Base-by-base conservation (phyloP, 2,329 filamentous ascomycete genomes). In the Gliomastix tumulicola region DNA sequence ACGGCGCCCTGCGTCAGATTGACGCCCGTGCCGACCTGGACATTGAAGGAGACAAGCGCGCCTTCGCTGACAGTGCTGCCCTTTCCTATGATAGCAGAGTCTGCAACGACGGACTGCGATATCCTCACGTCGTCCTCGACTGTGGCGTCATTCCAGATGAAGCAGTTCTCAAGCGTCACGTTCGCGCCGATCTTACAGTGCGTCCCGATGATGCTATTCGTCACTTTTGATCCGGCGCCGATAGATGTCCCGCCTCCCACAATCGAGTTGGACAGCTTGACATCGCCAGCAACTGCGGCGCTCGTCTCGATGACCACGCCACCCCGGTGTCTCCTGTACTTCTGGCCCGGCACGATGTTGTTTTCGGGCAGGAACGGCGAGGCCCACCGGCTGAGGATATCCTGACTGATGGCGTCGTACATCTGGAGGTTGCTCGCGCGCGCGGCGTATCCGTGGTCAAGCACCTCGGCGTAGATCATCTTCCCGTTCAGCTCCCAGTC, bases 401-500 rank as follows among this genome's bases (percentile, higher is more conserved):
- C 90, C 50, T 79, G 83, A 57, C 80, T 89, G 37, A 98, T 79
- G 21, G 88, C 78, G 51, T 95, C 88, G 63, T 97, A 98, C 53
- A 89, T 82, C 51, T 86, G 84, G 18, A 97, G 70, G 52, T 88
- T 94, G 54, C 78, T 82, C 11, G 88, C 89, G 44, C 92, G 74
- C 2, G 89, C 88, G 2, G 88, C 86, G 54, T 97, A 98, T 41
- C 87, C 79, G 35, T 88, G 77, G 23, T 79, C 75, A 31, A 94
- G 69, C 44, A 97, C 82, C 50, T 97, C 84, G 3, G 88, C 84
- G 56, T 96, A 88, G 36, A 98, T 87, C n/a, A 88, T 88, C 66
- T 97, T 95, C 41, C 89, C 89, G 57, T 97, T 97, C 39, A 97
- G 69, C 56, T 98, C 92, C 66, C 88, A 95, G 57, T 98, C 92